Evolutionary conservation across 179 eudicot genomes (phyloP).

Genomic region (Amaranthus tricolor): DNA sequence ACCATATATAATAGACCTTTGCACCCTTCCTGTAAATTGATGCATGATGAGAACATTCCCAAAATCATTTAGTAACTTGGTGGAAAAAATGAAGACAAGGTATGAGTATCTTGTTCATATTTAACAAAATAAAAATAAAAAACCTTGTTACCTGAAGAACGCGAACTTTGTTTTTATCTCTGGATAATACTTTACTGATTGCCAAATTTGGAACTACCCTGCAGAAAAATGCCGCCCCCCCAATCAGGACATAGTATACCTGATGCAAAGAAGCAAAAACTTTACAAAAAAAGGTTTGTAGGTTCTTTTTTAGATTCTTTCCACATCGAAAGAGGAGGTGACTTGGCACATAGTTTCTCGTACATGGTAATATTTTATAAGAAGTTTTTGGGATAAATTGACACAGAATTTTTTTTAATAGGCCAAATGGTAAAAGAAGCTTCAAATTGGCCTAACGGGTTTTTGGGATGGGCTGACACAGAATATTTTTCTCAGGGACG

Average conservation of each 20-base stretch:
- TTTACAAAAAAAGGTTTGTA: not conserved
- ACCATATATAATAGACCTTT: constrained; percentile 95
- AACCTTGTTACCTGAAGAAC: constrained; percentile 65
- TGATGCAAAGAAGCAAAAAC: constrained; percentile 6
- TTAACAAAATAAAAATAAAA: too few relatives aligned
- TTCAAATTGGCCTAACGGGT: not conserved
- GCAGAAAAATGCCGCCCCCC: constrained; percentile 29
- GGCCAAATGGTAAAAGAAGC: not conserved
- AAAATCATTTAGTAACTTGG: not conserved
- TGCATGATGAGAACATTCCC: constrained; percentile 4
- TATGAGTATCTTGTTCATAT: not conserved
- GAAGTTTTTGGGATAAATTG: too few relatives aligned
- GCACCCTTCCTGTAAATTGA: constrained; percentile 84
- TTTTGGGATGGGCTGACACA: constrained; percentile 1
- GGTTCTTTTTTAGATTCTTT: not conserved
- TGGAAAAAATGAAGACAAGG: not conserved
- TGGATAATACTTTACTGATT: constrained; percentile 78
- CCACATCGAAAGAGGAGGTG: not conserved
- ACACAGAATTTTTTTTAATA: constrained; percentile 2
- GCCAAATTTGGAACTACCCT: constrained; percentile 98
- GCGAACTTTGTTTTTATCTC: constrained; percentile 95
- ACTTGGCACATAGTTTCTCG: not conserved
- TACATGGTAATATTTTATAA: not conserved
- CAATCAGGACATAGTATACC: not conserved
- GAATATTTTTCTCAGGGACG: not conserved